A percentile compares a stretch with the other conserved stretches of the same genome.
Evolutionary conservation across 2,329 filamentous ascomycete genomes (phyloP).

Genomic region (Dactylella cylindrospora): DNA sequence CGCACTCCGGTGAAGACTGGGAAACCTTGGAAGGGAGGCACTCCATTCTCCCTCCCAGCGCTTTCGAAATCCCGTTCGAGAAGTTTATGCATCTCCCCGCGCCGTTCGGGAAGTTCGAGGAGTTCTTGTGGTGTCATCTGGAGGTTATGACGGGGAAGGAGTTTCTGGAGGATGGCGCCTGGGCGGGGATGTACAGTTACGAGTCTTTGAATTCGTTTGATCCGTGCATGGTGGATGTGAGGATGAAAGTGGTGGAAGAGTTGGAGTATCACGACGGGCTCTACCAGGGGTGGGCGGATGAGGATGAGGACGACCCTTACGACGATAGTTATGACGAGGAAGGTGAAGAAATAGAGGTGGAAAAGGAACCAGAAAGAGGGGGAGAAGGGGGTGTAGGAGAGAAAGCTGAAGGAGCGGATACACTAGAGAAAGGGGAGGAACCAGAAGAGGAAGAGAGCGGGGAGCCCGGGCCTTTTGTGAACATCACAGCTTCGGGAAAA

Average conservation of each 20-base stretch:
- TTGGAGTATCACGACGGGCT: not conserved
- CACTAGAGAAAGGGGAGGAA: not conserved
- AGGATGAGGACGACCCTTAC: not conserved
- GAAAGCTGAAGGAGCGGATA: not conserved
- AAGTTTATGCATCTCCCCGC: constrained; percentile 26
- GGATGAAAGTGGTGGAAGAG: constrained; percentile 7
- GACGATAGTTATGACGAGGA: not conserved
- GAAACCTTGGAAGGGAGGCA: no score
- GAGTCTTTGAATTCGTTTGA: constrained; percentile 5
- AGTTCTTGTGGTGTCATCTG: constrained; percentile 35
- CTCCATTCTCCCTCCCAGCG: constrained; percentile 3
- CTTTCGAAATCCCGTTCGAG: constrained; percentile 26
- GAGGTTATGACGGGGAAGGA: constrained; percentile 19
- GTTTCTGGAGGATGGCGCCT: constrained; percentile 26
- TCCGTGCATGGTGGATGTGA: constrained; percentile 22
- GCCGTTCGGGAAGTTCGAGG: constrained; percentile 5
- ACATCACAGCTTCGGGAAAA: constrained; percentile 10
- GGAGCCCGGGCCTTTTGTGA: not conserved
- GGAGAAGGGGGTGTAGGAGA: not conserved
- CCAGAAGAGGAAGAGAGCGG: no score
- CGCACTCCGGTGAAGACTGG: no score
- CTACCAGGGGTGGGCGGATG: no score
- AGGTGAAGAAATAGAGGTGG: not conserved
- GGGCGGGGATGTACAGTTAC: constrained; percentile 33
- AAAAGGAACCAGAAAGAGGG: not conserved